Base-by-base conservation (phyloP, 2,329 filamentous ascomycete species). In the Epichloe hybrida region DNA sequence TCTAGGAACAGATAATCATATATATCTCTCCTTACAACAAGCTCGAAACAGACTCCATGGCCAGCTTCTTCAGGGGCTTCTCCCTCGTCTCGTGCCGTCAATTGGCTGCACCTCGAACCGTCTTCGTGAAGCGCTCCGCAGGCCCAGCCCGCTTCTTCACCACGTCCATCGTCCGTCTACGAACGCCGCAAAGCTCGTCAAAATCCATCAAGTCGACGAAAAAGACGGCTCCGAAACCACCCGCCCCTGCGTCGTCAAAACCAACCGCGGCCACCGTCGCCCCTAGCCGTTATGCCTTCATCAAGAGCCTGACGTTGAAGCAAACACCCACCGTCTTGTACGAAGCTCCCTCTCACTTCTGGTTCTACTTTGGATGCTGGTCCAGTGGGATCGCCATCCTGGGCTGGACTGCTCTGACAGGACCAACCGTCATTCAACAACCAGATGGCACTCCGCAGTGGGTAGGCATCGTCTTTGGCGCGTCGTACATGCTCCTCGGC, bases 351-450 rank as follows among this genome's bases (percentile, higher is more conserved):
- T 80, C 80, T 1, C 81, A 86, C 59, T 75, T 76, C 51, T 72
- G 74, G 65, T 84, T 81, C 63, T 73, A 83, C 54, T 61, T 77
- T 56, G 76, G 77, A 44, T 79, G 78, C 60, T 81, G 82, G 64
- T 63, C 68, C 13, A 74, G 77, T 27, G 76, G 76, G 2, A 53
- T 71, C 21, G 75, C 59, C 7, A 63, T 69, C 34, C 53, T 69
- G 17, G 52, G 57, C 0, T 69, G 67, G 67, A 66, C 66, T 4
- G 56, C 53, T 9, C 52, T 68, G 47, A 69, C 67, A 15, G 66
- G 62, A 8, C 64, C 63, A 8, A 52, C 58, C 27, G 61, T 61
- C 7, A 56, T 68, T 12, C 49, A 60, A 5, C 65, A 68, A 49
- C 73, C 78, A 13, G 65, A 74, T 13, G 75, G 72, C 41, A 65